Evolutionary conservation across 768 basidiomycete species (phyloP).

Genomic region (Tylopilus cervinicoccineus): DNA sequence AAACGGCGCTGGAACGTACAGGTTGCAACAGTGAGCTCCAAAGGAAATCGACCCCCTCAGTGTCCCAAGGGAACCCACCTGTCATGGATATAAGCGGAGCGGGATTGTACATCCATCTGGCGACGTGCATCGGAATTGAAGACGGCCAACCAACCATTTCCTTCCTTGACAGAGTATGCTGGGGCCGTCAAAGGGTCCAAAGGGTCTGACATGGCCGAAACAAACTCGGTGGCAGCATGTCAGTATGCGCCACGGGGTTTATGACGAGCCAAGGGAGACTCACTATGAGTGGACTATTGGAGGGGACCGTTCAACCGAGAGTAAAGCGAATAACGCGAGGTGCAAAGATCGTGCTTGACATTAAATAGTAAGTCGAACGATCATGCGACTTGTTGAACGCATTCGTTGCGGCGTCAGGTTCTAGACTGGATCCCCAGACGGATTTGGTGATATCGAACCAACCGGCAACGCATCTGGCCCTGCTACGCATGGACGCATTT

Average conservation of each 20-base stretch:
- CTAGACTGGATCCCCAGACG: constrained; percentile 9
- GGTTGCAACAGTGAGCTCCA: constrained; percentile 6
- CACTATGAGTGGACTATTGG: constrained; percentile 6
- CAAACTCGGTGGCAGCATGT: constrained; percentile 1
- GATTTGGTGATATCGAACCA: constrained; percentile 11
- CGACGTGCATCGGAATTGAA: constrained; percentile 48
- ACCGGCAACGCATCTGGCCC: not conserved
- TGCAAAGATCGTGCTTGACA: not conserved
- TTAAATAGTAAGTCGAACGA: constrained; percentile 1
- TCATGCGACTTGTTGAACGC: constrained; percentile 3
- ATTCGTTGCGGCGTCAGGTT: not conserved
- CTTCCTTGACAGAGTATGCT: constrained; percentile 39
- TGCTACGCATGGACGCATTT: too few species aligned
- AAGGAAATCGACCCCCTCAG: constrained; percentile 4
- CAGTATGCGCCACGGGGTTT: not conserved
- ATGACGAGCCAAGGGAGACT: not conserved
- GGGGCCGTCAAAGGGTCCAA: constrained; percentile 29
- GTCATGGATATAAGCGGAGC: constrained; percentile 77
- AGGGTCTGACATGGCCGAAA: constrained; percentile 18
- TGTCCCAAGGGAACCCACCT: constrained; percentile 48
- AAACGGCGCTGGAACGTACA: constrained; percentile 22
- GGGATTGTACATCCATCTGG: constrained; percentile 49
- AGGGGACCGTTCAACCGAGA: not conserved
- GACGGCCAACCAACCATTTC: constrained; percentile 49
- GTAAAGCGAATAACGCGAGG: not conserved